Base-by-base conservation (phyloP, 208 protist genomes). In the Leishmania arabica region DNA sequence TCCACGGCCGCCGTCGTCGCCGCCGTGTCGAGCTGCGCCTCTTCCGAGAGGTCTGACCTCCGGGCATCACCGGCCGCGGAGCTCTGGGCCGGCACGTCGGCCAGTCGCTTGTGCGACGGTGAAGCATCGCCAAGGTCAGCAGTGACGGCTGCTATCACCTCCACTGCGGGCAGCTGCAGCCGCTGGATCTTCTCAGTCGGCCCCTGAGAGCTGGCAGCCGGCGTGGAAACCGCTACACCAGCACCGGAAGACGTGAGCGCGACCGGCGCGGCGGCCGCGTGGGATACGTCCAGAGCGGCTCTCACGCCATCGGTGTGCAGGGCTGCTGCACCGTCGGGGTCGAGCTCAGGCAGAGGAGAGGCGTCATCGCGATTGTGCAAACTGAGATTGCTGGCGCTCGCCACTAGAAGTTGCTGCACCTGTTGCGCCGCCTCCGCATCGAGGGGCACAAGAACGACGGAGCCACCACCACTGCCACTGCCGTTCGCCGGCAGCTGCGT, bases 361-460 rank as follows among this genome's bases (percentile, higher is more conserved):
- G 53, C 51, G 8, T 1, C 31, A 62, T 45, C 34, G 31, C 40
- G 40, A n/a, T 84, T 5, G 5, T 47, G 31, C 49, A 51, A n/a
- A 40, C 9, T 27, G 62, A 47, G 53, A 54, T 72, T 76, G 54
- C 42, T 62, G 42, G 40, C 60, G 62, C 47, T 82, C 21, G 60
- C 60, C 11, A 60, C 77, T 11, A 82, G 64, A 19, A 82, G 51
- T 40, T 82, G 78, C 56, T 82, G 82, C 60, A 85, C 75, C 53
- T 79, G 82, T 19, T 74, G 72, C 9, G 76, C 75, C n/a, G 79
- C 76, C n/a, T 73, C 78, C 3, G 49, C 69, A 49, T 85, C 82
- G 42, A 80, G 76, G 49, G 82, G 82, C 40, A 82, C 71, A 19
- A 79, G 75, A 21, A 75, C 56, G 31, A 74, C 66, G 0, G 60